Percentiles rank a stretch among this genome's conserved stretches.
Evolutionary conservation across 805 yeast genomes (phyloP).

Genomic region (Teunomyces barrocoloradensis): DNA sequence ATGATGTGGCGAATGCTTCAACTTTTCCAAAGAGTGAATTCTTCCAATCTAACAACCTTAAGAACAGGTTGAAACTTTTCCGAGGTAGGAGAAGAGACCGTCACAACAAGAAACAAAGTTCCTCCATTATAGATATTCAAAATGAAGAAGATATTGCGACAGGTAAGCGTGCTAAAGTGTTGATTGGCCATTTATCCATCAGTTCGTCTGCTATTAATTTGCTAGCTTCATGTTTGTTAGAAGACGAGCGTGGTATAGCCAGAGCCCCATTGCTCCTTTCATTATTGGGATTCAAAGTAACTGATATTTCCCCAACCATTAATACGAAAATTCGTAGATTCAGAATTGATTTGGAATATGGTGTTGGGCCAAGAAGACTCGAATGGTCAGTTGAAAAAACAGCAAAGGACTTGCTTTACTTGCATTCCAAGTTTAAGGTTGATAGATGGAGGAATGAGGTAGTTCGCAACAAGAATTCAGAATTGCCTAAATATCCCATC

Average conservation of each 20-base stretch:
- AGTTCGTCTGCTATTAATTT: conserved; percentile 76
- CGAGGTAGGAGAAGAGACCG: conserved; percentile 25
- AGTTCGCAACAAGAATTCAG: conserved; percentile 31
- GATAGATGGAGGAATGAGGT: conserved; percentile 35
- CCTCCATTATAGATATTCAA: conserved; percentile 14
- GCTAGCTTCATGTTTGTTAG: conserved; percentile 68
- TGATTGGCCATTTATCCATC: conserved; percentile 47
- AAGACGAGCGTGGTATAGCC: conserved; percentile 71
- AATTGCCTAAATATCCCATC: conserved; percentile 46
- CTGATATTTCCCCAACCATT: conserved; percentile 44
- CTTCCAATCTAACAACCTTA: conserved; percentile 14
- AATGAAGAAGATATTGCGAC: conserved; percentile 28
- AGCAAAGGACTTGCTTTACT: conserved; percentile 64
- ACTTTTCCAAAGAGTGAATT: conserved; percentile 14
- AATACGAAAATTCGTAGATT: conserved; percentile 46
- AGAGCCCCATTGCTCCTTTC: conserved; percentile 82
- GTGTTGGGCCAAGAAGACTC: conserved; percentile 74
- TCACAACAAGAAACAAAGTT: conserved; percentile 16
- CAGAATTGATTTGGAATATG: conserved; percentile 81
- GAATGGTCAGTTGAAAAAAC: conserved; percentile 79
- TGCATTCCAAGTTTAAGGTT: conserved; percentile 68
- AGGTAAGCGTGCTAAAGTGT: conserved; percentile 34
- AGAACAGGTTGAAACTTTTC: conserved; percentile 21
- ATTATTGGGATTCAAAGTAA: conserved; percentile 64
- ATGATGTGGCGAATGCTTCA: conserved; percentile 6